A percentile compares a stretch with the other conserved stretches of the same genome.
phyloP scores from a whole-genome alignment of 352 stramenopile genomes.

The Thalassiosira livingstoniorum region DNA sequence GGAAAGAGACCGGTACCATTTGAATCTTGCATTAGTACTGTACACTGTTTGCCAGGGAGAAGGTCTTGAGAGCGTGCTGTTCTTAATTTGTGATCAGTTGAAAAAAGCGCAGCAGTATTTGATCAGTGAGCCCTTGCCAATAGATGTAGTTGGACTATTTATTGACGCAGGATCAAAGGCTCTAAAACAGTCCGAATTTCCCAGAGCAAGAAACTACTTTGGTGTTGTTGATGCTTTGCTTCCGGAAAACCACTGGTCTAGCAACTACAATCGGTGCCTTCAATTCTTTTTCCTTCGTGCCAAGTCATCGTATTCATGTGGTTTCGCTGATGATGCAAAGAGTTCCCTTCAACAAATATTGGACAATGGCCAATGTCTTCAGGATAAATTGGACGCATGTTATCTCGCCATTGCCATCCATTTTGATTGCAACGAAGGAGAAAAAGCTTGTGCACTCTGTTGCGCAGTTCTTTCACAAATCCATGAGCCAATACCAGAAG shows the following conservation, averaged over 20 bases:
- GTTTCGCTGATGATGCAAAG: conserved; percentile 23
- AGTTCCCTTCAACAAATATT: conserved; percentile 31
- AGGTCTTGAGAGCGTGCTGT: conserved; percentile 14
- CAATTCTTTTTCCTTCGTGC: background rate
- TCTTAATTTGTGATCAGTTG: conserved; percentile 49
- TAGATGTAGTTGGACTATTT: conserved; percentile 43
- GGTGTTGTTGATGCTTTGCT: conserved; percentile 31
- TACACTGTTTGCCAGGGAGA: conserved; percentile 18
- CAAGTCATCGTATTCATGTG: conserved; percentile 37
- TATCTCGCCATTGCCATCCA: background rate
- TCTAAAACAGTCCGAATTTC: conserved; percentile 22
- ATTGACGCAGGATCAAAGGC: conserved; percentile 25
- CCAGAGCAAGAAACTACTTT: conserved; percentile 37
- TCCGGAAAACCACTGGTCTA: conserved; percentile 34
- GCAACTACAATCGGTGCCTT: conserved; percentile 40
- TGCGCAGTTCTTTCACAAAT: conserved; percentile 43
- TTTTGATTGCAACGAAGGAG: background rate
- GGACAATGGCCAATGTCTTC: conserved; percentile 27
- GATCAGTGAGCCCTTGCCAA: conserved; percentile 4
- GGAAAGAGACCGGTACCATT: conserved; percentile 42
- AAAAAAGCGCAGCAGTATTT: conserved; percentile 34
- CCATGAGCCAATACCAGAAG: conserved; percentile 49
- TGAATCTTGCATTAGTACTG: conserved; percentile 36
- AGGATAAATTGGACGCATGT: conserved; percentile 53
- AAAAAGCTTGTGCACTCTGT: conserved; percentile 27